phyloP scores from a whole-genome alignment of 352 stramenopile genomes.

The Blastocystis hominis region DNA sequence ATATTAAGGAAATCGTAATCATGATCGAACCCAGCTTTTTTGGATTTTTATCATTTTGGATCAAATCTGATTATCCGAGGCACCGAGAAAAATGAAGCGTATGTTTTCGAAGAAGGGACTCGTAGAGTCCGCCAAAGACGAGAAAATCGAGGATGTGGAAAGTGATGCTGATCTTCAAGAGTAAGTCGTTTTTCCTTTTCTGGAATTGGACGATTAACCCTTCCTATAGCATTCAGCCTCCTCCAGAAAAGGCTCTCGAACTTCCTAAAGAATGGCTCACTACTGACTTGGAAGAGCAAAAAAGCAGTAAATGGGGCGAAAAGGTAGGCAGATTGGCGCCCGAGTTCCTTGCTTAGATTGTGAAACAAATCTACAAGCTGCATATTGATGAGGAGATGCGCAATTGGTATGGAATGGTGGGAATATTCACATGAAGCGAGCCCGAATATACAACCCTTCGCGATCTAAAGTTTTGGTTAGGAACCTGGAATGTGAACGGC shows the following conservation, averaged over 20 bases:
- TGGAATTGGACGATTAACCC: neutral
- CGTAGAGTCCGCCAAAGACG: conserved; percentile 6
- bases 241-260: conserved; percentile 1
- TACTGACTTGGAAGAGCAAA: neutral
- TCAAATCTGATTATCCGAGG: too few species aligned
- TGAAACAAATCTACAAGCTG: conserved; percentile 8
- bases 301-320: neutral
- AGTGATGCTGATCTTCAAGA: neutral
- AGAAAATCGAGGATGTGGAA: conserved; percentile 15
- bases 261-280: neutral
- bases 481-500: conserved; percentile 98
- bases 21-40: too few species aligned
- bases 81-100: conserved; percentile 42
- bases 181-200: neutral
- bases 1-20: too few species aligned
- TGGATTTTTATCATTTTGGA: too few species aligned
- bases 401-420: neutral
- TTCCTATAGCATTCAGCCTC: neutral
- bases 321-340: neutral
- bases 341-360: neutral
- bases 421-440: neutral
- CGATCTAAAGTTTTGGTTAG: conserved; percentile 67
- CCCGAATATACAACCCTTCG: conserved; percentile 41
- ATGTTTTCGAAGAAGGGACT: conserved; percentile 56
- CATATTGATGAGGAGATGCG: conserved; percentile 18